phyloP scores from a whole-genome alignment of 1,139 yeast genomes.

The Pichia sp. region DNA sequence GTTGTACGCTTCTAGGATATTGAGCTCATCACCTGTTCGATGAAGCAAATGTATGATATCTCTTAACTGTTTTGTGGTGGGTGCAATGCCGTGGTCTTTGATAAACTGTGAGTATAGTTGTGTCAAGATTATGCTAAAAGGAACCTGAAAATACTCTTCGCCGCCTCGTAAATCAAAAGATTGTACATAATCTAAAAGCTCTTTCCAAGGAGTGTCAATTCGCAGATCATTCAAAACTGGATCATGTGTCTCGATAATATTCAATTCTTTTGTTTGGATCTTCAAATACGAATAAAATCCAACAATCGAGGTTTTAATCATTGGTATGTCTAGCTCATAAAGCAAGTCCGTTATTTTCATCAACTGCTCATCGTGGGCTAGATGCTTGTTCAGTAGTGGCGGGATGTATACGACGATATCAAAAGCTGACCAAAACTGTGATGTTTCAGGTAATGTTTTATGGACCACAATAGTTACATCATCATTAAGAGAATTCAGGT shows the following conservation, averaged over 20 bases:
- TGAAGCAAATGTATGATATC: slow-evolving; percentile 20
- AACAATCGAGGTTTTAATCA: slow-evolving; percentile 41
- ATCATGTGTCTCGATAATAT: slow-evolving; percentile 72
- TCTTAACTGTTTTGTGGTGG: slow-evolving; percentile 40
- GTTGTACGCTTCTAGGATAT: slow-evolving; percentile 63
- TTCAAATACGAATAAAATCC: slow-evolving; percentile 69
- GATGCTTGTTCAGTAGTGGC: too few relatives aligned
- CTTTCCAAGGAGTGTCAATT: slow-evolving; percentile 69
- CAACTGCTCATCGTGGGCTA: too few relatives aligned
- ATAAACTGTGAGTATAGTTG: slow-evolving; percentile 36
- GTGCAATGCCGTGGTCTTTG: not conserved
- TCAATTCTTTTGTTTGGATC: slow-evolving; percentile 42
- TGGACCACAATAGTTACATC: too few relatives aligned
- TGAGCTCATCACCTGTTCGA: slow-evolving; percentile 38
- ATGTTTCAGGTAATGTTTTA: too few relatives aligned
- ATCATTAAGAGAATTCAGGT: too few relatives aligned
- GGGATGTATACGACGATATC: slow-evolving; percentile 37
- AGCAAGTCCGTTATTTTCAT: slow-evolving; percentile 19
- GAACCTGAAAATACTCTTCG: slow-evolving; percentile 53
- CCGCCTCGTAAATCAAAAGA: slow-evolving; percentile 36
- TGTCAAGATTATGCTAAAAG: slow-evolving; percentile 56
- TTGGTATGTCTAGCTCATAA: slow-evolving; percentile 34
- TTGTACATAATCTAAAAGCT: slow-evolving; percentile 46
- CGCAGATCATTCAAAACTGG: slow-evolving; percentile 52
- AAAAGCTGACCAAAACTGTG: slow-evolving; percentile 35